Percentiles rank a stretch among this genome's conserved stretches.
phyloP scores from a whole-genome alignment of 208 protist genomes.

The Strigomonas oncopelti region DNA sequence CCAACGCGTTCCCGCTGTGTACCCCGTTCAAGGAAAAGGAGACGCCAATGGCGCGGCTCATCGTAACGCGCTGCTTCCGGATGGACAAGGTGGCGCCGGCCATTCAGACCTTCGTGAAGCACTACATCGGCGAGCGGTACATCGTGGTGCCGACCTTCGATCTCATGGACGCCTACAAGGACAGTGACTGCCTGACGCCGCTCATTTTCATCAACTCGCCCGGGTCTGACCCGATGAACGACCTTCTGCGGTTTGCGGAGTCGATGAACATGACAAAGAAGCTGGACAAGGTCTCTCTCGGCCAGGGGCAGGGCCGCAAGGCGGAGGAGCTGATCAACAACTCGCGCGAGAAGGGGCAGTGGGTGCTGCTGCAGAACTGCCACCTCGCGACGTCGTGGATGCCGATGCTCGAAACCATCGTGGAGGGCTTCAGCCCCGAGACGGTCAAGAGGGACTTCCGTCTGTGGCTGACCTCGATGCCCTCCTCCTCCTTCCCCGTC shows the following conservation, averaged over 20 bases:
- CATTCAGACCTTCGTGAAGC: constrained; percentile 91
- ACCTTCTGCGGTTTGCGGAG: constrained; percentile 94
- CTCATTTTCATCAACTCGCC: constrained; percentile 97
- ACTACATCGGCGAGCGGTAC: constrained; percentile 91
- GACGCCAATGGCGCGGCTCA: constrained; percentile 90
- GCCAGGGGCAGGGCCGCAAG: constrained; percentile 94
- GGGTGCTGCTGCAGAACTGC: constrained; percentile 97
- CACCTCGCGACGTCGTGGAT: constrained; percentile 95
- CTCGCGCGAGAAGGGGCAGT: constrained; percentile 86
- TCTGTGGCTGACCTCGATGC: constrained; percentile 98
- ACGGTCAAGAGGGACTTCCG: constrained; percentile 97
- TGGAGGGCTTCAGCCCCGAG: constrained; percentile 91
- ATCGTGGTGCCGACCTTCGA: constrained; percentile 96
- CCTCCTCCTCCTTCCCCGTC: constrained; percentile 95
- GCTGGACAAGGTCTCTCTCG: constrained; percentile 93
- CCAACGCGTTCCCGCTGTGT: constrained; percentile 77
- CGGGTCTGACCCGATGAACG: constrained; percentile 95
- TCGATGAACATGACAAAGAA: constrained; percentile 93
- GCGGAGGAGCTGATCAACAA: constrained; percentile 89
- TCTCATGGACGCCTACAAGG: constrained; percentile 91
- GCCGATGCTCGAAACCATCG: constrained; percentile 90
- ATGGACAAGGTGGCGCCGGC: constrained; percentile 94
- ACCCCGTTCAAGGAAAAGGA: constrained; percentile 74
- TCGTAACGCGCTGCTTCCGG: constrained; percentile 94
- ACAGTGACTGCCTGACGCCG: constrained; percentile 90